Evolutionary conservation across 2,329 filamentous ascomycete species (phyloP), one percentile per base, ranked within the genome.

Genomic region (Colletotrichum musae): DNA sequence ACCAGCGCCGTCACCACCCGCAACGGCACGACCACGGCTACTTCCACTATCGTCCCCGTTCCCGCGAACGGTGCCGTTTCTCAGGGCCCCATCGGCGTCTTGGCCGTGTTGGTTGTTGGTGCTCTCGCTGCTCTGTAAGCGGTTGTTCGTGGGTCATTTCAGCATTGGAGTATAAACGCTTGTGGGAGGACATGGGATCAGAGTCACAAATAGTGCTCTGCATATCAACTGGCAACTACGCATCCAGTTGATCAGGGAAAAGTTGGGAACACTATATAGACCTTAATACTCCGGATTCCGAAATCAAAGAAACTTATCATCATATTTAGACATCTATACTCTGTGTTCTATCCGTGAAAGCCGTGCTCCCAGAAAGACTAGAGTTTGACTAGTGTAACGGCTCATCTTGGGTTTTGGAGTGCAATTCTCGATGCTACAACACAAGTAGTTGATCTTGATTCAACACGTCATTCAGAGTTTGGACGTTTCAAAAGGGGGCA

Each of bases 61-160:
- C 63, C 52, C 9, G 41, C 59, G 43, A 68, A 64, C 56, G 68
- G 64, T 18, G 58, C 54, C 18, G 16, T 54, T 28, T n/a, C 18
- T 16, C 54, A 54, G 12, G 68, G 64, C 9, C 64, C 64, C 10
- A n/a, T 64, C 10, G 68, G 64, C 2, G 5, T 60, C 32, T n/a
- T 60, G 9, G 68, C 58, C 15, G 39, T 58, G n/a, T 21, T 70
- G 21, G 68, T 65, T 15, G 41, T 64, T n/a, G 68, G 48, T 28
- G 68, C 50, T n/a, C 41, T 68, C 47, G 68, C 64, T 32, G 58
- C 58, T 6, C n/a, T 69, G 15, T 65, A 28, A 53, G 39, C 48
- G 2, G 26, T 18, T 7, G 7, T 10, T 36, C 32, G 32, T 36
- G 41, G 41, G 13, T 43, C 13, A 43, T 43, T 43, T n/a, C 15